A percentile compares a stretch with the other conserved stretches of the same genome.
Conservation (phyloP, 306 rosid genomes). For the Mimosa pudica region DNA sequence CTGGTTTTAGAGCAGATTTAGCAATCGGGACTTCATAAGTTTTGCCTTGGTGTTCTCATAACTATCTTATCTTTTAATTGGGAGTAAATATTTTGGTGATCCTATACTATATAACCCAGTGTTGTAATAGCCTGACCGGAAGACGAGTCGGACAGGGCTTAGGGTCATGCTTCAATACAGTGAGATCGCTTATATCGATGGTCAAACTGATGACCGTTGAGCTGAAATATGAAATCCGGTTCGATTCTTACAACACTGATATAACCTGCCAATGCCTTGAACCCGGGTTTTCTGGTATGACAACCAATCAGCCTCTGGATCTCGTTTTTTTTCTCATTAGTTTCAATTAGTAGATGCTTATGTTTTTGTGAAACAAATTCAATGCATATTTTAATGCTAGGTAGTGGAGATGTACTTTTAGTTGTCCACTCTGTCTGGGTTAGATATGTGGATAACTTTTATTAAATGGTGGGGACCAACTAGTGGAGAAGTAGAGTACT, state of each 20-base stretch:
- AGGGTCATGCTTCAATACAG: too few relatives aligned
- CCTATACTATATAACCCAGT: neutral
- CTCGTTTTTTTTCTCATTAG: neutral
- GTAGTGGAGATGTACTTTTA: slow-evolving; percentile 11
- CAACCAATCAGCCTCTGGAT: slow-evolving; percentile 19
- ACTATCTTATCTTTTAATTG: neutral
- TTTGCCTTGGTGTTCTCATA: slow-evolving; percentile 5
- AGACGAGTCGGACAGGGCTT: too few relatives aligned
- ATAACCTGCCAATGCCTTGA: slow-evolving; percentile 4
- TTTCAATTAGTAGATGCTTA: neutral
- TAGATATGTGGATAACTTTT: slow-evolving; percentile 35
- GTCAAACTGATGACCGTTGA: too few relatives aligned
- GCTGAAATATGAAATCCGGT: too few relatives aligned
- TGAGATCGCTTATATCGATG: too few relatives aligned
- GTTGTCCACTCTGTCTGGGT: slow-evolving; percentile 17
- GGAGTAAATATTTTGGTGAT: slow-evolving; percentile 2
- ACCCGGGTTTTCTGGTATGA: neutral
- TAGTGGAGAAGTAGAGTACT: neutral
- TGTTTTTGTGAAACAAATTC: neutral
- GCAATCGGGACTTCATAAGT: neutral
- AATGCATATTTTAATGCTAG: neutral
- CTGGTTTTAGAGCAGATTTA: slow-evolving; percentile 12
- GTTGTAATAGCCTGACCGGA: too few relatives aligned
- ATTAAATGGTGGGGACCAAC: slow-evolving; percentile 35
- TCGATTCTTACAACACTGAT: too few relatives aligned